A percentile compares a stretch with the other conserved stretches of the same genome.
phyloP scores from a whole-genome alignment of 768 basidiomycete genomes.

The Auriscalpium orientale region DNA sequence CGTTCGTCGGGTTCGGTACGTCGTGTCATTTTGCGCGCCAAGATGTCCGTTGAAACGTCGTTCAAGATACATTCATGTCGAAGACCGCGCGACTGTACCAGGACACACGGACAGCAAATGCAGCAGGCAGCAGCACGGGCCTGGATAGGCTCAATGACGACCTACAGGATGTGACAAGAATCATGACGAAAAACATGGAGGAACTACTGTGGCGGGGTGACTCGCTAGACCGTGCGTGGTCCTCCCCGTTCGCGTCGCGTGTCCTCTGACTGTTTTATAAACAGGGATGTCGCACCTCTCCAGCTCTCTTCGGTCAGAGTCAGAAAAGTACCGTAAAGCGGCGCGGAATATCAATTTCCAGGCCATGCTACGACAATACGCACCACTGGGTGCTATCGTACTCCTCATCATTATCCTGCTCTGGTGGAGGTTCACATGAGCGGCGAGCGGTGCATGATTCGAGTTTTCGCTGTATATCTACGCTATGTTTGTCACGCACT shows the following conservation, averaged over 20 bases:
- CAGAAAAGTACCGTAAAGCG: constrained; percentile 94
- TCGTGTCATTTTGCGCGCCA: neutral
- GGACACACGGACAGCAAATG: constrained; percentile 82
- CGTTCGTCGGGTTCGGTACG: constrained; percentile 96
- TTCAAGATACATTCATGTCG: constrained; percentile 93
- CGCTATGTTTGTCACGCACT: neutral
- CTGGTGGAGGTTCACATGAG: constrained; percentile 69
- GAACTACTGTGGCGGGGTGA: constrained; percentile 97
- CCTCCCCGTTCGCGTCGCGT: neutral
- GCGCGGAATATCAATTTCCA: constrained; percentile 91
- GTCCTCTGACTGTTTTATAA: neutral
- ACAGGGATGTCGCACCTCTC: constrained; percentile 96
- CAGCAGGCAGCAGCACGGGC: constrained; percentile 47
- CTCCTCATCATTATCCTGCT: constrained; percentile 72
- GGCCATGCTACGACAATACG: constrained; percentile 93
- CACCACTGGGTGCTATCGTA: constrained; percentile 78
- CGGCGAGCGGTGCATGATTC: neutral
- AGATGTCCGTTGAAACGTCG: constrained; percentile 1
- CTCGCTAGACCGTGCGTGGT: constrained; percentile 79
- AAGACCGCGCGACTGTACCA: constrained; percentile 94
- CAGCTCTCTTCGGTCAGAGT: constrained; percentile 89
- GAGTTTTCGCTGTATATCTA: constrained; percentile 2
- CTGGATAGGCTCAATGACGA: constrained; percentile 92
- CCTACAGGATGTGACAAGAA: constrained; percentile 93
- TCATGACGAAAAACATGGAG: constrained; percentile 99